Conservation (phyloP, 2,329 filamentous ascomycete genomes). For the Bipolaris victoriae region DNA sequence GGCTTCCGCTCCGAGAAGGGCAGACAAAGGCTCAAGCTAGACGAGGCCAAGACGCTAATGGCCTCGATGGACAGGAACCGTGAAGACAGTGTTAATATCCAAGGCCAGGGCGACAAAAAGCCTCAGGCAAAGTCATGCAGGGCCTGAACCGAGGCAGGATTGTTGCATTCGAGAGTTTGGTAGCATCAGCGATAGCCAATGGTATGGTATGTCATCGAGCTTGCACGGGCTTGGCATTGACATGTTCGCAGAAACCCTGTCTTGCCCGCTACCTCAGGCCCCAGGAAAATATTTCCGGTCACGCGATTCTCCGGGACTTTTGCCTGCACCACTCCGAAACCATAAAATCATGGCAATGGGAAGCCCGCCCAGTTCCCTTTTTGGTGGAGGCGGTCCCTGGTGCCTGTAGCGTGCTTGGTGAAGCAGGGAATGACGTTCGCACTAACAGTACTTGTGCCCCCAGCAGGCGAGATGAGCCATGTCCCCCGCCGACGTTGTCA, state of each 20-base stretch:
- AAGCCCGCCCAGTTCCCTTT: not conserved
- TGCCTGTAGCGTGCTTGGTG: not conserved
- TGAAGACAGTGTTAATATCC: not conserved
- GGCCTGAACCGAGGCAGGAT: not conserved
- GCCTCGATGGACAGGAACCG: not conserved
- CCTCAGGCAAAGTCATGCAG: not conserved
- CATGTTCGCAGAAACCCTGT: not conserved
- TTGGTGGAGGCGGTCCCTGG: not conserved
- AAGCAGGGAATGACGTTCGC: not conserved
- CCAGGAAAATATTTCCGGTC: no score
- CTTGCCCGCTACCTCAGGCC: no score
- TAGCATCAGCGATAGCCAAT: not conserved
- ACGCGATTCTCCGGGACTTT: not conserved
- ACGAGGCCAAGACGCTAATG: not conserved
- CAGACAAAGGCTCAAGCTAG: not conserved
- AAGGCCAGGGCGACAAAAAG: not conserved
- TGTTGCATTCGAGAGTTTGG: not conserved
- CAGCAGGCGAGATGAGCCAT: conserved; percentile 8
- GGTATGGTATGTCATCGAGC: not conserved
- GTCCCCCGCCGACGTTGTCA: not conserved
- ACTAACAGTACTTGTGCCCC: not conserved
- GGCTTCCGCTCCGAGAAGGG: not conserved
- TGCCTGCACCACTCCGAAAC: not conserved
- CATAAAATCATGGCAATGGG: no score
- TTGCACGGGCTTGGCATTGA: not conserved